phyloP scores from a whole-genome alignment of 2,329 filamentous ascomycete genomes.

The Fusarium hostae region DNA sequence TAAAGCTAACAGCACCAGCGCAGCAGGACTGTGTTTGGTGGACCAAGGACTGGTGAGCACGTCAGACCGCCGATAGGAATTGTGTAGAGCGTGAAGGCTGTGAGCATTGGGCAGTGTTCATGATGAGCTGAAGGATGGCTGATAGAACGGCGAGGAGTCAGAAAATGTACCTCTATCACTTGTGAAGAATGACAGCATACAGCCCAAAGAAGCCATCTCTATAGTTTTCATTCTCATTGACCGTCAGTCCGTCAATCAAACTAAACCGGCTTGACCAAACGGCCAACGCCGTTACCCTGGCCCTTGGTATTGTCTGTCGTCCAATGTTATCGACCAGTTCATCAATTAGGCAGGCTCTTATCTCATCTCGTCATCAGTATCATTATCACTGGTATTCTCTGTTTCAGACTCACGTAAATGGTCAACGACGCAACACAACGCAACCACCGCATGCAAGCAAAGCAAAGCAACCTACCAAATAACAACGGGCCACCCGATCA shows the following conservation, averaged over 20 bases:
- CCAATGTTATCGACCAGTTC: slow-evolving; percentile 13
- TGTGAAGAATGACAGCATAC: slow-evolving; percentile 21
- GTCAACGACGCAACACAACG: slow-evolving; percentile 17
- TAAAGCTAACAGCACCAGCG: slow-evolving; percentile 8
- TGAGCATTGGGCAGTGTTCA: too few relatives aligned
- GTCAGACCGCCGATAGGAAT: slow-evolving; percentile 35
- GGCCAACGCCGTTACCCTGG: slow-evolving; percentile 32
- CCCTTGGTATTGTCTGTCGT: slow-evolving; percentile 26
- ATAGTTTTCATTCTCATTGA: neutral
- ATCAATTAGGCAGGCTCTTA: slow-evolving; percentile 23
- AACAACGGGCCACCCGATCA: slow-evolving; percentile 19
- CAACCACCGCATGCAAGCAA: slow-evolving; percentile 12
- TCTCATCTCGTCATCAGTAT: slow-evolving; percentile 41
- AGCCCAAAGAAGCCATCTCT: slow-evolving; percentile 5
- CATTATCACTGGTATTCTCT: slow-evolving; percentile 25
- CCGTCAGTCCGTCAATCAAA: slow-evolving; percentile 35
- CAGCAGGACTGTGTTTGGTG: slow-evolving; percentile 32
- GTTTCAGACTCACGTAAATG: slow-evolving; percentile 33
- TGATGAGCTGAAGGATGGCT: too few relatives aligned
- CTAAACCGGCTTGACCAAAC: slow-evolving; percentile 25
- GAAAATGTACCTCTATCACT: slow-evolving; percentile 1
- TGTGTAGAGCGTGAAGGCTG: slow-evolving; percentile 6
- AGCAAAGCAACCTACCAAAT: slow-evolving; percentile 2
- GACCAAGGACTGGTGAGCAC: slow-evolving; percentile 35
- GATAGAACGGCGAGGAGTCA: slow-evolving; percentile 16